Evolutionary conservation across 2,329 filamentous ascomycete species (phyloP).

Genomic region (Pseudocercospora cruenta): DNA sequence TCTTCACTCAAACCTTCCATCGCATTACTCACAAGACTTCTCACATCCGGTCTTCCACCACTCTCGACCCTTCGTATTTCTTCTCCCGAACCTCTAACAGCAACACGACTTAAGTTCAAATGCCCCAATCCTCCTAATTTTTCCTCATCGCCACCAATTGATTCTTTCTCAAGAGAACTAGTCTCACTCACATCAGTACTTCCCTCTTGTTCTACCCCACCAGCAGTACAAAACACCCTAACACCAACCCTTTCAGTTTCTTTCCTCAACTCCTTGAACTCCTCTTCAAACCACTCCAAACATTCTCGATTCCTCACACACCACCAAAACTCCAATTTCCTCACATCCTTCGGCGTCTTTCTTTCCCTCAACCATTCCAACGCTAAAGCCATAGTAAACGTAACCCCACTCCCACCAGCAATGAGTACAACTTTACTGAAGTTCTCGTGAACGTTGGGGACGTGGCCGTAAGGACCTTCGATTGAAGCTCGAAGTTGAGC

Average conservation of each 20-base stretch:
- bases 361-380: slow-evolving; percentile 45
- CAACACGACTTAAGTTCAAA: background rate
- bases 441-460: slow-evolving; percentile 49
- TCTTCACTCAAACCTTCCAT: slow-evolving; percentile 10
- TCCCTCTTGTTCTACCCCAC: background rate
- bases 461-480: slow-evolving; percentile 37
- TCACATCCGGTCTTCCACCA: slow-evolving; percentile 19
- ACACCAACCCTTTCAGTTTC: slow-evolving; percentile 51
- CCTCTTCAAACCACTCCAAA: slow-evolving; percentile 56
- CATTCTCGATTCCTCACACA: slow-evolving; percentile 20
- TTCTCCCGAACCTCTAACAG: slow-evolving; percentile 1
- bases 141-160: slow-evolving; percentile 9
- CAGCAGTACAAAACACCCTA: background rate
- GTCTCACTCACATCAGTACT: background rate
- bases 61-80: background rate
- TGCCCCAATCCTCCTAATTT: background rate
- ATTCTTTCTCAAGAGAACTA: slow-evolving; percentile 1
- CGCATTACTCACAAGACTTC: slow-evolving; percentile 9
- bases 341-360: slow-evolving; percentile 47
- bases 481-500: slow-evolving; percentile 23
- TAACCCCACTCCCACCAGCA: slow-evolving; percentile 64
- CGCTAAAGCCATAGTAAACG: slow-evolving; percentile 61
- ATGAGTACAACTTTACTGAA: slow-evolving; percentile 64
- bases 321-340: slow-evolving; percentile 51
- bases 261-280: slow-evolving; percentile 51